phyloP scores from a whole-genome alignment of 2,329 filamentous ascomycete species.

The Epichloe coenophiala region DNA sequence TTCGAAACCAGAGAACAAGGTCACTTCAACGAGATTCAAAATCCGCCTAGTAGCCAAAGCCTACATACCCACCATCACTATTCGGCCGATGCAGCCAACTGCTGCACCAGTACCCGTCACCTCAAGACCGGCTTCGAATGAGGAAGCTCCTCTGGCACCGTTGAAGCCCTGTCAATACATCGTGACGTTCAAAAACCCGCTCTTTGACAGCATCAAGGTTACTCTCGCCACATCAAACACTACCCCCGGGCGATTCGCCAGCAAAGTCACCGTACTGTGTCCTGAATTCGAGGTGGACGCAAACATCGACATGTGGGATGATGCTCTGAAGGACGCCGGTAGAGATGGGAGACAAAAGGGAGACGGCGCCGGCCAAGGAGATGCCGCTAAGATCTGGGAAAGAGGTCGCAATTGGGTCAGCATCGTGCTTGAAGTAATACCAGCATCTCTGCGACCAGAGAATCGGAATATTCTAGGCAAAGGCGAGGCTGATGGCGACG shows the following conservation, averaged over 20 bases:
- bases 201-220: constrained; percentile 82
- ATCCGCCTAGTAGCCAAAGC: constrained; percentile 81
- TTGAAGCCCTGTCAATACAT: constrained; percentile 62
- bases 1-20: constrained; percentile 84
- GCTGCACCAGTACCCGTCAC: constrained; percentile 21
- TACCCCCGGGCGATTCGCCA: constrained; percentile 64
- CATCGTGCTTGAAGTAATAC: constrained; percentile 80
- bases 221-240: constrained; percentile 72
- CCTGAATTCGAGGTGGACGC: constrained; percentile 90
- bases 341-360: constrained; percentile 24
- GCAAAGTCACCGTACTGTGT: constrained; percentile 81
- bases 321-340: constrained; percentile 55
- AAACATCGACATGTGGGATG: constrained; percentile 79
- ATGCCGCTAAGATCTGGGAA: constrained; percentile 95
- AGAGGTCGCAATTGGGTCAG: constrained; percentile 88
- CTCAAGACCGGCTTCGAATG: constrained; percentile 16
- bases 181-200: constrained; percentile 81
- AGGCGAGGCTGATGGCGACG: constrained; percentile 25
- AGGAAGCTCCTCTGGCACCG: constrained; percentile 33
- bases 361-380: constrained; percentile 40
- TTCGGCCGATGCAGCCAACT: constrained; percentile 45
- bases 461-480: constrained; percentile 16
- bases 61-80: constrained; percentile 72
- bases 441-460: constrained; percentile 38
- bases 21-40: constrained; percentile 77